phyloP scores from a whole-genome alignment of 768 basidiomycete species.

The Leccinum truebloodii region DNA sequence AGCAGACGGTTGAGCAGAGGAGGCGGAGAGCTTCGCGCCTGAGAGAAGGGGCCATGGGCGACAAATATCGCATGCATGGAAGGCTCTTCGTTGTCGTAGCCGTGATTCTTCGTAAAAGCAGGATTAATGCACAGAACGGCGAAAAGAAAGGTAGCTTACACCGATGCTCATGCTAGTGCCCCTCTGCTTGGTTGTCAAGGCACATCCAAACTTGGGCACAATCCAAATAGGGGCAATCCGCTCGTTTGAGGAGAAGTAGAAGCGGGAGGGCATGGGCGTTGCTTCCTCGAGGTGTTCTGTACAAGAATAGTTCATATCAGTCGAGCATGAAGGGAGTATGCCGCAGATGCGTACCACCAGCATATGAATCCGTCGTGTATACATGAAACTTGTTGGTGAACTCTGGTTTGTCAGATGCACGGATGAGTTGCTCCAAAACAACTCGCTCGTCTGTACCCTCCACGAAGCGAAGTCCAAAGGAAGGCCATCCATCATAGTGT shows the following conservation, averaged over 20 bases:
- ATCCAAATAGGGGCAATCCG: conserved; percentile 90
- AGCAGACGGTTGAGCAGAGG: no score
- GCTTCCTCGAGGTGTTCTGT: conserved; percentile 18
- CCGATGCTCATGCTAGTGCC: conserved; percentile 73
- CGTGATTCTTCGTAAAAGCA: conserved; percentile 63
- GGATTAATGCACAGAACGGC: background rate
- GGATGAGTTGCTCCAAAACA: conserved; percentile 54
- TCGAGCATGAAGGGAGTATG: background rate
- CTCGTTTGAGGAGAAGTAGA: conserved; percentile 69
- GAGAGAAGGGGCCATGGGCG: conserved; percentile 90
- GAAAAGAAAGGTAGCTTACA: conserved; percentile 44
- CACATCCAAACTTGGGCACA: conserved; percentile 79
- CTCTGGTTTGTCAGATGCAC: conserved; percentile 43
- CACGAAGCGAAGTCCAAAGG: conserved; percentile 80
- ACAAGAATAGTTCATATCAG: background rate
- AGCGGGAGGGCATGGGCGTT: conserved; percentile 67
- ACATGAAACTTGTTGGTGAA: conserved; percentile 68
- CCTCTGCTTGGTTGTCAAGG: conserved; percentile 66
- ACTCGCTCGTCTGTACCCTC: conserved; percentile 54
- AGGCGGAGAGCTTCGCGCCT: no score
- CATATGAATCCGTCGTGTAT: conserved; percentile 27
- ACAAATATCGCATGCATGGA: conserved; percentile 91
- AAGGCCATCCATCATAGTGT: conserved; percentile 88
- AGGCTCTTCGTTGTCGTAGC: conserved; percentile 78
- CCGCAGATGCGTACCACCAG: conserved; percentile 15